These are phyloP conservation scores for Sindora glabra DNA, from an alignment of 306 rosid species.

Conservation along the genomic window DNA sequence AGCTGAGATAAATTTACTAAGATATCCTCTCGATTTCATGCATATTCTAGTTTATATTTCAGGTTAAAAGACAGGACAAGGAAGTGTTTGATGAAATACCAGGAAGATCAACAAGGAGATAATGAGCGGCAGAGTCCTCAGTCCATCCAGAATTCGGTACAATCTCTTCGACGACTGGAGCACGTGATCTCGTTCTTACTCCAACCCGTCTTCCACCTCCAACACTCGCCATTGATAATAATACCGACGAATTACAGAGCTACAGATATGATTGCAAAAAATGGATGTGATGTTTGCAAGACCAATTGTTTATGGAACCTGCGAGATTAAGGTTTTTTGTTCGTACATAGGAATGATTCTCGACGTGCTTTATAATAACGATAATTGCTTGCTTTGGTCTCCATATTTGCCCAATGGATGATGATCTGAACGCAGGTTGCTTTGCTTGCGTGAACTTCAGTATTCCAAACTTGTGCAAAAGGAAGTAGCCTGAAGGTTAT, in stretches of 20 bases:
- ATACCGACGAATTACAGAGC: background rate
- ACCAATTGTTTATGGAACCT: no score
- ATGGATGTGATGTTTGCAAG: no score
- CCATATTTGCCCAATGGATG: no score
- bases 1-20: no score
- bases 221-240: slow-evolving; percentile 35
- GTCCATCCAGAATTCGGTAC: slow-evolving; percentile 54
- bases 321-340: no score
- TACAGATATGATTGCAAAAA: background rate
- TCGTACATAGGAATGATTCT: no score
- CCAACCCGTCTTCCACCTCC: slow-evolving; percentile 21
- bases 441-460: slow-evolving; percentile 19
- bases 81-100: slow-evolving; percentile 35
- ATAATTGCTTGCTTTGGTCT: no score
- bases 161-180: slow-evolving; percentile 23
- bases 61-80: background rate
- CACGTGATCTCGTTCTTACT: slow-evolving; percentile 1
- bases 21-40: no score
- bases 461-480: slow-evolving; percentile 33
- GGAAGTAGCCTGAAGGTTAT: background rate
- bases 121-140: slow-evolving; percentile 43
- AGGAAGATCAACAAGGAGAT: slow-evolving; percentile 66
- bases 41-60: background rate
- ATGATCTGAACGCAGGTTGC: background rate
- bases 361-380: no score